Evolutionary conservation across 768 basidiomycete species (phyloP).

Genomic region (Leccinum olivaceopallidum): DNA sequence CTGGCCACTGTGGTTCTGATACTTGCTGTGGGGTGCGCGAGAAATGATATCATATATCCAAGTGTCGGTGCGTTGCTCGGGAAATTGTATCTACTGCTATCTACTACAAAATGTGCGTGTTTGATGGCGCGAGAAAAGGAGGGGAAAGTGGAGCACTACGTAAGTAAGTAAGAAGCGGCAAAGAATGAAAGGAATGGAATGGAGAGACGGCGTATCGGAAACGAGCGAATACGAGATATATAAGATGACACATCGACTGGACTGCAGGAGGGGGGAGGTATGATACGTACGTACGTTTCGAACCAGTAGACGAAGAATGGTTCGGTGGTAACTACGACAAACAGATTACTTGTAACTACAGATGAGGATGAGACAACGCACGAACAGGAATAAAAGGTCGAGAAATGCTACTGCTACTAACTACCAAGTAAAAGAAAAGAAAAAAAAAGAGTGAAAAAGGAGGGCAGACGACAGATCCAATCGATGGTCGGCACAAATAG

Average conservation of each 20-base stretch:
- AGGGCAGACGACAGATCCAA: constrained; percentile 22
- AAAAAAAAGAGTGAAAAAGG: background rate
- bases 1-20: too few relatives aligned
- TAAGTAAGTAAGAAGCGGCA: background rate
- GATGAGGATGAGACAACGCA: constrained; percentile 28
- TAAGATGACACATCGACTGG: constrained; percentile 1
- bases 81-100: constrained; percentile 38
- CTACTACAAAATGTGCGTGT: constrained; percentile 34
- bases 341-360: constrained; percentile 34
- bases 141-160: background rate
- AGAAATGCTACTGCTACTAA: constrained; percentile 31
- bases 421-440: constrained; percentile 14
- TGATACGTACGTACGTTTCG: constrained; percentile 12
- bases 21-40: background rate
- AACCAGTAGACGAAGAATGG: constrained; percentile 25
- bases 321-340: constrained; percentile 36
- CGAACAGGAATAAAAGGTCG: constrained; percentile 9
- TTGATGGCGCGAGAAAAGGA: background rate
- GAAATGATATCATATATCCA: constrained; percentile 19
- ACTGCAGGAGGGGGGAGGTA: constrained; percentile 9
- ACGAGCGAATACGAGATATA: constrained; percentile 6
- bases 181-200: background rate
- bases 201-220: background rate
- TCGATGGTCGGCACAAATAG: constrained; percentile 33
- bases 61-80: constrained; percentile 25